Conservation (phyloP, 163 green algal species). For the Coccomyxa subellipsoidea region DNA sequence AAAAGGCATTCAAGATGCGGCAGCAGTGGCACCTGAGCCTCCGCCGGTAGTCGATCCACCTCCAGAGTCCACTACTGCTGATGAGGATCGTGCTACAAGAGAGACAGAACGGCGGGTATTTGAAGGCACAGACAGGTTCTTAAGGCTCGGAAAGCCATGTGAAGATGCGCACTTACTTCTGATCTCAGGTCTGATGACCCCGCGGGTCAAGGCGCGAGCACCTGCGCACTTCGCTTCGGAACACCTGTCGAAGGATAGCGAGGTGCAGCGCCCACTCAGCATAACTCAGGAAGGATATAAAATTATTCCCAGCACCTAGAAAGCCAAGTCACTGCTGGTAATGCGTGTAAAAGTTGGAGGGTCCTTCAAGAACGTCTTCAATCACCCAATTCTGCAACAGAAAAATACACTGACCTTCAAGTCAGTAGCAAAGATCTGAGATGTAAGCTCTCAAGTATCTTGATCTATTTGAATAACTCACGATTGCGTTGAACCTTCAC, state of each 20-base stretch:
- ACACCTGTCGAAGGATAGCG: too few relatives aligned
- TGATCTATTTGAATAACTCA: neutral
- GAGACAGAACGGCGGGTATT: neutral
- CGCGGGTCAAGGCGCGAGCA: neutral
- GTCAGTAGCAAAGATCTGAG: too few relatives aligned
- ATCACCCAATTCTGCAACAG: too few relatives aligned
- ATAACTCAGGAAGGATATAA: too few relatives aligned
- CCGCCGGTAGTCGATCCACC: neutral
- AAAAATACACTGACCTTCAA: too few relatives aligned
- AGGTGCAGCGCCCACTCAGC: too few relatives aligned
- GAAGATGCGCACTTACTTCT: neutral
- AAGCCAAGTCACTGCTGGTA: too few relatives aligned
- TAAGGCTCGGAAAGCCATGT: neutral
- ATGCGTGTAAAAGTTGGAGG: too few relatives aligned
- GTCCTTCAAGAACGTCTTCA: too few relatives aligned
- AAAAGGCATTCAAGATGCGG: too few relatives aligned
- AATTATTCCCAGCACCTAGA: too few relatives aligned
- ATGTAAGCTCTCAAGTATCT: neutral
- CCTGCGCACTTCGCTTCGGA: neutral
- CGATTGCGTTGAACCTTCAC: neutral
- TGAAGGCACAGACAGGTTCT: neutral
- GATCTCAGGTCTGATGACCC: neutral
- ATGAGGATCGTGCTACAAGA: neutral
- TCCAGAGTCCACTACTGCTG: neutral
- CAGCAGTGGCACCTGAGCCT: neutral